Evolutionary conservation across 495 filamentous ascomycete species (phyloP).

Genomic region (Annulohypoxylon nitens): DNA sequence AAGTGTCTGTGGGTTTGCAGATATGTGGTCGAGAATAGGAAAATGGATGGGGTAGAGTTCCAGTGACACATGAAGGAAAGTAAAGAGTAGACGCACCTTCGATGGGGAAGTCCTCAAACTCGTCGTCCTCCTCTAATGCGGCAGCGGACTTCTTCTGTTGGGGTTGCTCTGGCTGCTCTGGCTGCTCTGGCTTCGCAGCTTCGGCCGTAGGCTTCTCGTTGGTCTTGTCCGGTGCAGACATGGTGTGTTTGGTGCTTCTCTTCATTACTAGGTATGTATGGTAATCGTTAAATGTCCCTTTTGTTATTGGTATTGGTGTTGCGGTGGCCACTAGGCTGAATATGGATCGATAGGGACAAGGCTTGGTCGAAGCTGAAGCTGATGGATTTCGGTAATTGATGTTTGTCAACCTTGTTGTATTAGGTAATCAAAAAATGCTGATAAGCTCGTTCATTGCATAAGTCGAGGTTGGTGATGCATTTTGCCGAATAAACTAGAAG

Average conservation of each 20-base stretch:
- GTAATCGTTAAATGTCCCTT: not conserved
- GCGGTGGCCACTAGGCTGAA: constrained; percentile 26
- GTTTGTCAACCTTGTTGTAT: constrained; percentile 19
- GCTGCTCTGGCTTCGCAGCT: constrained; percentile 59
- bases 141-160: constrained; percentile 58
- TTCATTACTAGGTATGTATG: not conserved
- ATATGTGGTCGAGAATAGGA: not conserved
- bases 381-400: constrained; percentile 14
- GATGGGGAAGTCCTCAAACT: constrained; percentile 98
- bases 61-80: not conserved
- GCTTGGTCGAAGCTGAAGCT: constrained; percentile 8
- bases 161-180: constrained; percentile 51
- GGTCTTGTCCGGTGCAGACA: constrained; percentile 46
- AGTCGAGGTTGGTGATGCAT: not conserved
- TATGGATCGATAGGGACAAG: constrained; percentile 12
- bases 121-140: constrained; percentile 94
- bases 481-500: not conserved
- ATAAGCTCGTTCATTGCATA: constrained; percentile 27
- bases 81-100: constrained; percentile 73
- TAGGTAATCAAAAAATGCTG: constrained; percentile 15
- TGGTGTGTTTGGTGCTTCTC: constrained; percentile 15
- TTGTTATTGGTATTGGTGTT: not conserved
- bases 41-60: not conserved
- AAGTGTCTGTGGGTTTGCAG: not conserved
- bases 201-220: constrained; percentile 63